Evolutionary conservation across 495 filamentous ascomycete species (phyloP).

Genomic region (Amorphotheca resinae): DNA sequence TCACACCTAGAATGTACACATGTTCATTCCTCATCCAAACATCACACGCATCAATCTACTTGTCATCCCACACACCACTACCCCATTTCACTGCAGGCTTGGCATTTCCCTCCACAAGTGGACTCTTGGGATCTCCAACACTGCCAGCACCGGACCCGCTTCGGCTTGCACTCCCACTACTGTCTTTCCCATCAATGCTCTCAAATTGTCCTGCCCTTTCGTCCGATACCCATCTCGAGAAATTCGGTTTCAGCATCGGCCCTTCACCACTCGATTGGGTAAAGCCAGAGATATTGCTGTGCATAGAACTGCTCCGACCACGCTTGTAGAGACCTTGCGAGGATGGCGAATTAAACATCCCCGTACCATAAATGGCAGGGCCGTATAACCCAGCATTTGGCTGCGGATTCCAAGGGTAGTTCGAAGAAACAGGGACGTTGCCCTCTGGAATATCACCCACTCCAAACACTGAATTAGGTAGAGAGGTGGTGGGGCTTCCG

Average conservation of each 20-base stretch:
- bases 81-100: slow-evolving; percentile 3
- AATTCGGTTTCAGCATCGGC: background rate
- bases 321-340: slow-evolving; percentile 24
- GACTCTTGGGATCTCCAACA: slow-evolving; percentile 20
- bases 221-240: background rate
- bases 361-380: background rate
- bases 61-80: background rate
- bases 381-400: slow-evolving; percentile 4
- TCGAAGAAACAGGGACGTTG: background rate
- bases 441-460: background rate
- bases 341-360: background rate
- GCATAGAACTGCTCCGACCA: slow-evolving; percentile 50
- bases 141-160: slow-evolving; percentile 11
- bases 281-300: slow-evolving; percentile 52
- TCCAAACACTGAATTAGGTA: background rate
- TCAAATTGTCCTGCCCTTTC: slow-evolving; percentile 12
- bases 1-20: background rate
- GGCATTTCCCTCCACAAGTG: slow-evolving; percentile 5
- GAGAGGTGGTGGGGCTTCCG: background rate
- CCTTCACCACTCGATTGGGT: slow-evolving; percentile 43
- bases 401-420: slow-evolving; percentile 3
- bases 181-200: slow-evolving; percentile 12
- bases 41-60: background rate
- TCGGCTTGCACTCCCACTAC: slow-evolving; percentile 7
- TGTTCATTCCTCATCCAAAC: background rate